phyloP scores from a whole-genome alignment of 2,329 filamentous ascomycete genomes.

The Pezicula radicicola region DNA sequence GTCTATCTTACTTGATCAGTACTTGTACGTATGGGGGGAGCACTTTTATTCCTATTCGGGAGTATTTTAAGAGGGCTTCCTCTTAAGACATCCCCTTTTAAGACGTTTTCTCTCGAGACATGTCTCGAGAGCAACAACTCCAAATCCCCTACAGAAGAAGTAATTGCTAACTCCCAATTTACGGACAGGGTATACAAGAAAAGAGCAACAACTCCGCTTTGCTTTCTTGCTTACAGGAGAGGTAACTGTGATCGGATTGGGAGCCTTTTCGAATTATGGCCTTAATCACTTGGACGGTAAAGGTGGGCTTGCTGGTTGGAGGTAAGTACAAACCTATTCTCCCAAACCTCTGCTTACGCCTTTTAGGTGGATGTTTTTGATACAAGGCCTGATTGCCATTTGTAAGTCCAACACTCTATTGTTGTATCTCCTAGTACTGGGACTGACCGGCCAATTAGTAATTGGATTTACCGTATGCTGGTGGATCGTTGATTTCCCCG shows the following conservation, averaged over 20 bases:
- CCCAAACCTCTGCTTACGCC: no score
- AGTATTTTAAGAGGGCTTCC: no score
- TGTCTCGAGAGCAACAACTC: no score
- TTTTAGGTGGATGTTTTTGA: slow-evolving; percentile 56
- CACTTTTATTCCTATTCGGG: no score
- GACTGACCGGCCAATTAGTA: slow-evolving; percentile 41
- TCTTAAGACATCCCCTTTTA: no score
- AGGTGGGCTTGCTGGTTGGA: slow-evolving; percentile 54
- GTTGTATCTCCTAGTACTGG: slow-evolving; percentile 33
- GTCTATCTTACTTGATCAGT: slow-evolving; percentile 45
- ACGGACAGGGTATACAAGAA: slow-evolving; percentile 22
- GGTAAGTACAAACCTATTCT: slow-evolving; percentile 18
- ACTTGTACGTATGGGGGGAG: slow-evolving; percentile 9
- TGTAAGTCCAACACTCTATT: slow-evolving; percentile 14
- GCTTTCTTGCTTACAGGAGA: slow-evolving; percentile 64
- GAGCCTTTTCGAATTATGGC: slow-evolving; percentile 50
- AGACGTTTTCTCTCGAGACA: no score
- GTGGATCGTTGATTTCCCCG: slow-evolving; percentile 63
- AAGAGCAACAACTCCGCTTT: slow-evolving; percentile 48
- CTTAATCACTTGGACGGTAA: slow-evolving; percentile 61
- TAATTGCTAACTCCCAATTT: no score
- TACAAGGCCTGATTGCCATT: slow-evolving; percentile 49
- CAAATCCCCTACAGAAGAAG: no score
- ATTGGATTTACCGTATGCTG: slow-evolving; percentile 52
- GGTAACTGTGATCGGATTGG: slow-evolving; percentile 51